A percentile compares a stretch with the other conserved stretches of the same genome.
These are phyloP conservation scores for Gossypium schwendimanii DNA, from an alignment of 441 rosid species.

Conservation along the genomic window DNA sequence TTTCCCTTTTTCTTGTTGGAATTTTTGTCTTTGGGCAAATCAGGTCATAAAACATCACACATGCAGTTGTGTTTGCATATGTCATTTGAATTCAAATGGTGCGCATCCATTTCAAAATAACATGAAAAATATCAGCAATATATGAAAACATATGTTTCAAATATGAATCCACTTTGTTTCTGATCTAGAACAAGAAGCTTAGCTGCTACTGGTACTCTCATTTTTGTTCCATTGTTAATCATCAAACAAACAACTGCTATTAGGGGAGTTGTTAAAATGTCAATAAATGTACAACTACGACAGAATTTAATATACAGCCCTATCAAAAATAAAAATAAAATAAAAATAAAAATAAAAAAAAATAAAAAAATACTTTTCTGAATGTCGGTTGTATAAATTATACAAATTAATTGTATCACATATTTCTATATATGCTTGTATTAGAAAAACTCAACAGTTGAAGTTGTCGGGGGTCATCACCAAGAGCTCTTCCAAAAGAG, in stretches of 20 bases:
- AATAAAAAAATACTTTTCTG: background rate
- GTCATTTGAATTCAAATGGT: background rate
- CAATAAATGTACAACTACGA: background rate
- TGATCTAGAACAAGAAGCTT: background rate
- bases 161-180: background rate
- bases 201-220: background rate
- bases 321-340: background rate
- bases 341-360: too few species aligned
- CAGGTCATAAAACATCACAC: background rate
- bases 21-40: background rate
- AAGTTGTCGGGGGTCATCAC: constrained; percentile 4
- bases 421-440: background rate
- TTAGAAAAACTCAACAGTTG: background rate
- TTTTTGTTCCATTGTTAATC: background rate
- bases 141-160: background rate
- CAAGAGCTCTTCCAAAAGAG: background rate
- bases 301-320: background rate
- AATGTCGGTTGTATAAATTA: background rate
- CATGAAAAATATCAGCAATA: background rate
- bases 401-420: background rate
- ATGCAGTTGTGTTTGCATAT: background rate
- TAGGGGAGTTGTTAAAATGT: background rate
- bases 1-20: background rate
- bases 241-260: background rate
- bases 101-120: too few species aligned